Base-by-base conservation (phyloP, 371 early-diverging fungal species). In the Coemansia sp. region DNA sequence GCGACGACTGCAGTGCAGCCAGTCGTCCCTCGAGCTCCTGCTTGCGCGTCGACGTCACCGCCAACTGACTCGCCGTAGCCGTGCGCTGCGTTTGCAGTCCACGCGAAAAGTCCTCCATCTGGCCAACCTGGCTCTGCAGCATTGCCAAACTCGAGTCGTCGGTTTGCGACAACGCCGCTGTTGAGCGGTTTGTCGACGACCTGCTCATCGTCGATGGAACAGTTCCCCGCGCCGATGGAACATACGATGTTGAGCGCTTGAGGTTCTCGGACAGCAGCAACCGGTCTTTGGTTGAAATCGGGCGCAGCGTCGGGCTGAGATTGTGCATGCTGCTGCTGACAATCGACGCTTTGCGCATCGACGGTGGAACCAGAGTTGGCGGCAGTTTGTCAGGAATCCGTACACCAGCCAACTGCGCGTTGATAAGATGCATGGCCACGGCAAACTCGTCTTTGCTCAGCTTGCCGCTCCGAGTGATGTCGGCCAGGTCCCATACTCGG, bases 401-500 rank as follows among this genome's bases (percentile, higher is more conserved):
- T 40, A 61, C 21, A 53, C 79, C 82, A 12, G 75, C 82, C 64
- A 87, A 78, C 62, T 77, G 84, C 70, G 70, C 78, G 62, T 82
- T 86, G 55, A 86, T 88, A 70, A 86, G 80, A 67, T 79, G 87
- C 88, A 87, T 86, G 42, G 86, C 89, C 44, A 83, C 84, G 4
- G 82, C 83, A 78, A 83, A 89, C 71, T 86, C 86, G 51, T 81
- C 83, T 42, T 65, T 77, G 40, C 55, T 72, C 55, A 85, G 69
- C 67, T 75, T 79, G 1, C 85, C 88, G 47, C 79, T 66, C 23
- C 74, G 81, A 18, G 69, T 64, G 26, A 79, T 78, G 69, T 85
- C 86, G 7, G 89, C 84, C 64, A 87, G 73, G 68, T 88, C 88
- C 83, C 93, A 93, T 58, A 93, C 88, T 40, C 82, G 83, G 20